phyloP scores from a whole-genome alignment of 345 rosid species.

The Sisymbrium irio region DNA sequence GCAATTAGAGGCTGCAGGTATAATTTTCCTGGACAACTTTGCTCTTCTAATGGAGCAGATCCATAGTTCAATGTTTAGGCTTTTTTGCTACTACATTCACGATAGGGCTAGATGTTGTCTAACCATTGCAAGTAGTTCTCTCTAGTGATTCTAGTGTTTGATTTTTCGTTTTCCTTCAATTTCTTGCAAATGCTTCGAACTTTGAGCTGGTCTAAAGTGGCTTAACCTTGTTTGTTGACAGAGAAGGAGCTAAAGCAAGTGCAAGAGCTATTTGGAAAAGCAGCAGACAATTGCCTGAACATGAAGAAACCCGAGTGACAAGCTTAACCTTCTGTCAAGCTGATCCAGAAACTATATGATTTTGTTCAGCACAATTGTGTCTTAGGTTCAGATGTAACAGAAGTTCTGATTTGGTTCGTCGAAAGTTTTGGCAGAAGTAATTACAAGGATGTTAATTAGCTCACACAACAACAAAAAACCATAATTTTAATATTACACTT shows the following conservation, averaged over 20 bases:
- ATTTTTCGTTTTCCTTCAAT: neutral
- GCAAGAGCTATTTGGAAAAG: constrained; percentile 73
- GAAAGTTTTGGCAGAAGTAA: neutral
- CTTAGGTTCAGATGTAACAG: neutral
- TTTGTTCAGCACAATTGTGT: neutral
- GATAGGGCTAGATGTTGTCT: neutral
- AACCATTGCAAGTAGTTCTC: neutral
- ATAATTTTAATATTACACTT: neutral
- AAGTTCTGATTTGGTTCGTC: neutral
- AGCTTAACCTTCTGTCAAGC: neutral
- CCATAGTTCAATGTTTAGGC: neutral
- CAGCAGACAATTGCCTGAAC: constrained; percentile 84
- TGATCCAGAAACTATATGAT: neutral
- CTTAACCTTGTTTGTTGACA: constrained; percentile 33
- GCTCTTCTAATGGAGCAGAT: neutral
- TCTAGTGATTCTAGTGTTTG: neutral
- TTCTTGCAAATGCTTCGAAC: neutral
- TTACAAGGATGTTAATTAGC: neutral
- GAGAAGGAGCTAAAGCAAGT: constrained; percentile 86
- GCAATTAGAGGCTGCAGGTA: constrained; percentile 95
- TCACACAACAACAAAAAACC: neutral
- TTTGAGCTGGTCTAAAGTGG: neutral
- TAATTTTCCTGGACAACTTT: neutral
- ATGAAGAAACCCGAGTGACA: constrained; percentile 71
- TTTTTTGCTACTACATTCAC: neutral